Conservation (phyloP, 768 basidiomycete species). For the Termitomyces sp. region DNA sequence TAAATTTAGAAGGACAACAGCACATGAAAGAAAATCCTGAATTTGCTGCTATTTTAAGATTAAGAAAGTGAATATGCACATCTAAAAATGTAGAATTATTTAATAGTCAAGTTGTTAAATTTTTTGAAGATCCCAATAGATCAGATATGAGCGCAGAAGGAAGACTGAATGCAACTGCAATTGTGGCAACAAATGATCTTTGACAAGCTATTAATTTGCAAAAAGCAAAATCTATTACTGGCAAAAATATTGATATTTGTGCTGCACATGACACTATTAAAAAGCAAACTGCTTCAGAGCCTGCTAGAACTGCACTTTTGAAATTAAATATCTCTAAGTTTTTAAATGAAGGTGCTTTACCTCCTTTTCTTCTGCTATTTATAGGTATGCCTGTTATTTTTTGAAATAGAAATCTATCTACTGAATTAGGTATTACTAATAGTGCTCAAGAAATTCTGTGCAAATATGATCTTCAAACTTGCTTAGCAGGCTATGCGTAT, state of each 20-base stretch:
- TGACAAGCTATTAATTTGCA: background rate
- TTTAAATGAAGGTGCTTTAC: too few species aligned
- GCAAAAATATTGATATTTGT: background rate
- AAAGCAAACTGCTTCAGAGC: too few species aligned
- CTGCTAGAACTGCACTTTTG: too few species aligned
- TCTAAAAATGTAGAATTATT: slow-evolving; percentile 3
- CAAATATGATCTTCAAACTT: background rate
- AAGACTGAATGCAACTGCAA: background rate
- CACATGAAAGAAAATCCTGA: background rate
- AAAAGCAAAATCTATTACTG: background rate
- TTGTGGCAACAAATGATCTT: background rate
- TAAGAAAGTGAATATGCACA: slow-evolving; percentile 25
- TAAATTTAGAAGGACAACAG: slow-evolving; percentile 1
- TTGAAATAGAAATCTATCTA: slow-evolving; percentile 18
- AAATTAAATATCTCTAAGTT: too few species aligned
- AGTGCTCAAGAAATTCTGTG: background rate
- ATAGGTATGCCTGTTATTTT: too few species aligned
- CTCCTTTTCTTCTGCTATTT: too few species aligned
- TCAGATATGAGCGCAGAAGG: background rate
- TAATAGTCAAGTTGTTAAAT: background rate
- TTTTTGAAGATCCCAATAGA: background rate
- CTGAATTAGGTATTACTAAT: slow-evolving; percentile 20
- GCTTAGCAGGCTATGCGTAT: background rate
- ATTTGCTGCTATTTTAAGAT: slow-evolving; percentile 2
- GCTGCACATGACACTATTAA: too few species aligned